Evolutionary conservation across 1,139 yeast species (phyloP).

Genomic region (Hemisphaericaspora xylofermentans): DNA sequence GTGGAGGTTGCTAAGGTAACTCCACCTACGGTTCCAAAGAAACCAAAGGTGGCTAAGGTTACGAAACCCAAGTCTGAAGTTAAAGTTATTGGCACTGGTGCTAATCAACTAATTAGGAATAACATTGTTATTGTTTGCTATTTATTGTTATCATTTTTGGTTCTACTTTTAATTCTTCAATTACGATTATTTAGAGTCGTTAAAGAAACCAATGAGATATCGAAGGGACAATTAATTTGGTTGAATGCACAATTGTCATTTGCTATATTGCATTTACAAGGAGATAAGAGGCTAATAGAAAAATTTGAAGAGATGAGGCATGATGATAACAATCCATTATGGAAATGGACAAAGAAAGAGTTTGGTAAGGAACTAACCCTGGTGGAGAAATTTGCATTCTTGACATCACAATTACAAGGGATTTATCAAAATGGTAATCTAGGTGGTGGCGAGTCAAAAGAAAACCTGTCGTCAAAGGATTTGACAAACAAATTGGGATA

Average conservation of each 20-base stretch:
- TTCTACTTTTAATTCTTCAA: slow-evolving; percentile 25
- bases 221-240: slow-evolving; percentile 24
- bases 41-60: slow-evolving; percentile 6
- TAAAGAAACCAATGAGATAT: slow-evolving; percentile 26
- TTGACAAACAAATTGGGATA: slow-evolving; percentile 16
- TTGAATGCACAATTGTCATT: slow-evolving; percentile 22
- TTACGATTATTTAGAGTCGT: slow-evolving; percentile 20
- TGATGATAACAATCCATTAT: slow-evolving; percentile 16
- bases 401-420: slow-evolving; percentile 21
- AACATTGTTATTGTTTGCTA: slow-evolving; percentile 21
- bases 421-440: slow-evolving; percentile 12
- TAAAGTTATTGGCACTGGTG: neutral
- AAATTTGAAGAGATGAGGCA: slow-evolving; percentile 7
- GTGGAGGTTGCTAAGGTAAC: slow-evolving; percentile 4
- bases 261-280: slow-evolving; percentile 11
- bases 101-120: slow-evolving; percentile 14
- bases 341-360: slow-evolving; percentile 25
- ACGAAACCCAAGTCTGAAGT: slow-evolving; percentile 4
- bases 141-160: slow-evolving; percentile 21
- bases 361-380: slow-evolving; percentile 21
- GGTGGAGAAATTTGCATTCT: slow-evolving; percentile 25
- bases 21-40: slow-evolving; percentile 4
- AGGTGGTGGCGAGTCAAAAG: slow-evolving; percentile 10
- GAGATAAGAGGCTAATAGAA: slow-evolving; percentile 6
- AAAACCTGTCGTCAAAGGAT: slow-evolving; percentile 11